These are phyloP conservation scores for Flaveria ramosissima DNA, from an alignment of 129 eudicot genomes.

Conservation along the genomic window DNA sequence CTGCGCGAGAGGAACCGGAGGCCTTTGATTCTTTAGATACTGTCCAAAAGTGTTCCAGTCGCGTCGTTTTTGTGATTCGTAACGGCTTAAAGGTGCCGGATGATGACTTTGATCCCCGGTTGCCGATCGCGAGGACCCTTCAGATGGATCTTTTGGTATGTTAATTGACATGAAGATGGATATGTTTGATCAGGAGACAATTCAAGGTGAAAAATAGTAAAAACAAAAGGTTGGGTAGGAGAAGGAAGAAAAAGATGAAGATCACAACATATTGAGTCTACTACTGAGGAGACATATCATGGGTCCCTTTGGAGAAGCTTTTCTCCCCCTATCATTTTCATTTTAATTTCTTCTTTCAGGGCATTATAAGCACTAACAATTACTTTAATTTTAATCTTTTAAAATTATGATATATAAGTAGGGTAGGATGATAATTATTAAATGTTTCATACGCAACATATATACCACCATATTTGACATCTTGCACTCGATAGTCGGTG, in stretches of 20 bases:
- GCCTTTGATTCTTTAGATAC: constrained; percentile 72
- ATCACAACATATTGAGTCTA: constrained; percentile 52
- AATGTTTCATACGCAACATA: constrained; percentile 38
- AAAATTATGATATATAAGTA: constrained; percentile 34
- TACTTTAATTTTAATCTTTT: constrained; percentile 39
- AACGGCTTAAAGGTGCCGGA: constrained; percentile 62
- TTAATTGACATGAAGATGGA: constrained; percentile 39
- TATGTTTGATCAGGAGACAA: constrained; percentile 15
- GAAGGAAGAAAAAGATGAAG: constrained; percentile 48
- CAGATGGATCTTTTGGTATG: constrained; percentile 36
- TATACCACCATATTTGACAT: constrained; percentile 18
- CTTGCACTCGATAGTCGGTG: constrained; percentile 33
- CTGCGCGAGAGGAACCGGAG: constrained; percentile 58
- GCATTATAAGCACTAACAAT: constrained; percentile 44
- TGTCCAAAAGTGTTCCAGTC: constrained; percentile 94
- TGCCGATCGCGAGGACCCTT: constrained; percentile 48
- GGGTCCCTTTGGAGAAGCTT: constrained; percentile 50
- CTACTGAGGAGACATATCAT: constrained; percentile 55
- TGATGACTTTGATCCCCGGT: constrained; percentile 34
- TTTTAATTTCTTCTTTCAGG: constrained; percentile 32
- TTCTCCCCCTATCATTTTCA: constrained; percentile 28
- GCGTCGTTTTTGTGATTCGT: constrained; percentile 81
- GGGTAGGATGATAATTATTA: constrained; percentile 45
- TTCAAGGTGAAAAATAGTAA: constrained; percentile 25
- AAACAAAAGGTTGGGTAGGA: constrained; percentile 28